Evolutionary conservation across 208 protist species (phyloP), one percentile per base, ranked within the genome.

Genomic region (Trypanosoma boissoni): DNA sequence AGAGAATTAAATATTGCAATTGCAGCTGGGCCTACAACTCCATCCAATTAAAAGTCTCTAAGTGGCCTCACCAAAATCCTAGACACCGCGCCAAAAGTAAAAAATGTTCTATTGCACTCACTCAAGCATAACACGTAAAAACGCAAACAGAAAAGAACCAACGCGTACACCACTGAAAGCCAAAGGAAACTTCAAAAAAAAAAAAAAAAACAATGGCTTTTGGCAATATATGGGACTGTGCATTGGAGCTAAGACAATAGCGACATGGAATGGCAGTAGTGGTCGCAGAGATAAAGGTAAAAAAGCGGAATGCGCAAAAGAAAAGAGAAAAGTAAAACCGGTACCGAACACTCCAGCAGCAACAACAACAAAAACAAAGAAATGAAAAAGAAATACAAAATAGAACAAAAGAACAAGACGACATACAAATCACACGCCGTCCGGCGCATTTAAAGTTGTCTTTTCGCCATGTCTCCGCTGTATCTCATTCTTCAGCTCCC

Each of bases 401-500:
- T n/a, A n/a, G n/a, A n/a, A n/a, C n/a, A n/a, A n/a, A n/a, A n/a
- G n/a, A n/a, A n/a, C n/a, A n/a, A n/a, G n/a, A n/a, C n/a, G n/a
- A 28, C 14, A 12, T 0, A 45, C 26, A 3, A 45, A 3, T n/a
- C 50, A 45, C 18, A 27, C 18, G 3, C 39, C 2, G 21, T 45
- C 10, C 34, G 55, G 24, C 21, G 28, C 34, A 28, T 0, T 9
- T 18, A 51, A 54, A n/a, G 9, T 2, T 14, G 42, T 58, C 59
- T 21, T 18, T 34, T 7, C 29, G 42, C 6, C 45, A 29, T 7
- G 53, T 45, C 85, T 71, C 2, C 70, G 64, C 12, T 65, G 54
- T 41, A 92, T 65, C 54, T 92, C 85, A 29, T 85, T 89, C 65
- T 91, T 90, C 16, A 94, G 64, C 58, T 88, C 74, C 20, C 83